Evolutionary conservation across 2,329 filamentous ascomycete genomes (phyloP), one percentile per base, ranked within the genome.

Genomic region (Neopestalotiopsis rosae): DNA sequence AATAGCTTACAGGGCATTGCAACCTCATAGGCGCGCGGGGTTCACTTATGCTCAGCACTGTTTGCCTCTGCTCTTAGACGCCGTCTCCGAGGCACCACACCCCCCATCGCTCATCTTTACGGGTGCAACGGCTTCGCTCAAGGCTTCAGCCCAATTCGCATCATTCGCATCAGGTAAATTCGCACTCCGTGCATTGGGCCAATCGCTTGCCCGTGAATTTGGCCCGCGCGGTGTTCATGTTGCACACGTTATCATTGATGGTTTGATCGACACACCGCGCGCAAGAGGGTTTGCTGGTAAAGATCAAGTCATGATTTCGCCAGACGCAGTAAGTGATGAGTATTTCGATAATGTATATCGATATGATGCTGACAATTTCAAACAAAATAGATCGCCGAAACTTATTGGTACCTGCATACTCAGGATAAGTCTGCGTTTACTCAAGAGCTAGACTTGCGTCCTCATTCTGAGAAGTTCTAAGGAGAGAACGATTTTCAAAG

Each of bases 91-190:
- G 9, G 81, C 81, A 28, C 79, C 86, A 52, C 79, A 92, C 76
- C 91, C 92, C 6, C 91, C 92, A 0, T 89, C 90, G 1, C 81
- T 94, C 30, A 90, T 94, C 74, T 92, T 93, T 79, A 94, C 92
- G n/a, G 92, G 92, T 38, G 92, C 92, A 0, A 94, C 92, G 0
- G 92, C 91, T 1, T 91, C 89, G 3, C 74, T 94, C 7, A 91
- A 90, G 76, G 90, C 90, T 14, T 90, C 87, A 13, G 89, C 91
- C 1, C 80, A 82, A 6, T 89, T 91, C 80, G 82, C 90, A 2
- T 81, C 87, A 6, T 93, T 94, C 77, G 89, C 91, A 0, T 85
- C 88, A 14, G 89, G 89, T 5, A 94, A 94, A 77, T 94, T 91
- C 79, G 92, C 91, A 0, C 79, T 91, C 68, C 85, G 92, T 38